These are phyloP conservation scores for Schizochytrium sp. DNA, from an alignment of 108 stramenopile species.

Conservation along the genomic window DNA sequence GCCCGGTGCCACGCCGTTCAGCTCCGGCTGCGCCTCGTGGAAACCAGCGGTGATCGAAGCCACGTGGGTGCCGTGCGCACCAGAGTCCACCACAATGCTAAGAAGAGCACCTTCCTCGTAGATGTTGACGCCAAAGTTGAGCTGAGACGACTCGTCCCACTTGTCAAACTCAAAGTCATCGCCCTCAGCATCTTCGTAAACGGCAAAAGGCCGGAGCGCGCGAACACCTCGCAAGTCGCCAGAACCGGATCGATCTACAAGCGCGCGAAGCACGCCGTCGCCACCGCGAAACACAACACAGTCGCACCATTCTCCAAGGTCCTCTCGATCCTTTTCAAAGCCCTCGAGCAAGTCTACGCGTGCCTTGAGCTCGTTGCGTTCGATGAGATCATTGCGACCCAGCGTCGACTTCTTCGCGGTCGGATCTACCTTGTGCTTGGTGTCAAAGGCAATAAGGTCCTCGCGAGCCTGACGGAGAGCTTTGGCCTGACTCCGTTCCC, in stretches of 20 bases:
- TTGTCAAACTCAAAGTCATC: constrained; percentile 43
- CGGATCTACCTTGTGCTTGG: background rate
- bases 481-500: background rate
- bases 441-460: background rate
- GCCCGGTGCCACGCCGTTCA: constrained; percentile 80
- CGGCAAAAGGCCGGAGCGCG: constrained; percentile 52
- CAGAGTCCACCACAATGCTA: constrained; percentile 67
- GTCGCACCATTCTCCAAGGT: constrained; percentile 69
- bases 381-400: background rate
- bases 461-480: background rate
- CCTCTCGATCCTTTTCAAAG: constrained; percentile 33
- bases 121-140: constrained; percentile 55
- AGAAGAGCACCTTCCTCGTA: constrained; percentile 63
- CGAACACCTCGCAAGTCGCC: constrained; percentile 52
- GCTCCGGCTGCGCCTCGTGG: constrained; percentile 28
- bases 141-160: constrained; percentile 54
- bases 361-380: constrained; percentile 8
- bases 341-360: background rate
- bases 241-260: constrained; percentile 48
- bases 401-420: background rate
- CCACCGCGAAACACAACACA: constrained; percentile 50
- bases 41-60: constrained; percentile 70
- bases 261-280: constrained; percentile 54
- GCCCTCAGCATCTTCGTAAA: constrained; percentile 12
- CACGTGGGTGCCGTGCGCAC: constrained; percentile 84